Conservation (phyloP, 2,329 filamentous ascomycete genomes). For the Penicillium concentricum region DNA sequence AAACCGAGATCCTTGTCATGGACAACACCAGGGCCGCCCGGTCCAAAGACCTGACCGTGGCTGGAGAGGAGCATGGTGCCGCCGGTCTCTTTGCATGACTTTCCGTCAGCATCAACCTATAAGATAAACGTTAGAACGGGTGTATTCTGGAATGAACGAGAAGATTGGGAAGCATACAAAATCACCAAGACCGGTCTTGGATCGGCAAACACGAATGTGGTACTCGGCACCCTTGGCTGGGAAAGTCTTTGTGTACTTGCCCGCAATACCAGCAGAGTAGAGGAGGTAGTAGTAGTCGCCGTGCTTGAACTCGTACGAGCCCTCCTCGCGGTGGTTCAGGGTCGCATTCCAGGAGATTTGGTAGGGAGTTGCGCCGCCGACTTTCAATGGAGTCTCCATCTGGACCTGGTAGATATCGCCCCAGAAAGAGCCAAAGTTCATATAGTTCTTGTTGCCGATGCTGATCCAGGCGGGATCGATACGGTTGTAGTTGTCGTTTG, state of each 20-base stretch:
- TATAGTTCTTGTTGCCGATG: conserved; percentile 43
- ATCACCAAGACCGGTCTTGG: conserved; percentile 49
- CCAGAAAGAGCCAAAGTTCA: conserved; percentile 73
- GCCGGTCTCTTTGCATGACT: conserved; percentile 55
- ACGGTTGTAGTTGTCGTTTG: conserved; percentile 52
- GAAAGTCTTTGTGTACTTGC: conserved; percentile 50
- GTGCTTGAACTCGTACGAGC: conserved; percentile 55
- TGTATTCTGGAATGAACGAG: not conserved
- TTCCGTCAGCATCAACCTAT: conserved; percentile 55
- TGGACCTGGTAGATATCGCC: conserved; percentile 60
- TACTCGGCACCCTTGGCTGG: conserved; percentile 62
- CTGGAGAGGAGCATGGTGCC: conserved; percentile 61
- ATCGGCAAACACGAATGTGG: conserved; percentile 63
- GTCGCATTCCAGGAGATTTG: conserved; percentile 56
- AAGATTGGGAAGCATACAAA: conserved; percentile 45
- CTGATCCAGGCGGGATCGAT: conserved; percentile 60
- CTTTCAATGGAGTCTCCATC: conserved; percentile 39
- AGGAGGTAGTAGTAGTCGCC: conserved; percentile 63
- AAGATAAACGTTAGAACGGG: not conserved
- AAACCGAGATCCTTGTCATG: conserved; percentile 45
- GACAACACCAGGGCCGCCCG: conserved; percentile 57
- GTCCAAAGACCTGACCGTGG: conserved; percentile 62
- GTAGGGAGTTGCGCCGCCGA: conserved; percentile 34
- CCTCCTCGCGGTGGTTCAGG: conserved; percentile 58
- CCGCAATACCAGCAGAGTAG: conserved; percentile 60